Conservation (phyloP, 2,329 filamentous ascomycete species). For the Aspergillus clavatus region DNA sequence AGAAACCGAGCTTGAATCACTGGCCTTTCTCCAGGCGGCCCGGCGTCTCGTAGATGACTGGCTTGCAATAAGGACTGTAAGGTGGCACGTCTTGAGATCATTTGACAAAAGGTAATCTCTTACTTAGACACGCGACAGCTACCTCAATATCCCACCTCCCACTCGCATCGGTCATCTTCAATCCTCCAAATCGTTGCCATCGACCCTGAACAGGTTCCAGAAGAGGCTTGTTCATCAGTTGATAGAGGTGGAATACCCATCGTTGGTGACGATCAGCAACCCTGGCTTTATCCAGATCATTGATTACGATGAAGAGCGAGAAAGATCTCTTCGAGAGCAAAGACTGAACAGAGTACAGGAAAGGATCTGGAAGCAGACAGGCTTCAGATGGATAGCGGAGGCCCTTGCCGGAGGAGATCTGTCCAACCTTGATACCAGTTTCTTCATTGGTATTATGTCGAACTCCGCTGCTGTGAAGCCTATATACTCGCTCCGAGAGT, state of each 20-base stretch:
- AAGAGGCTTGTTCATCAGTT: conserved; percentile 63
- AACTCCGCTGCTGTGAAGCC: conserved; percentile 13
- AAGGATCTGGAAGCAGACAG: conserved; percentile 33
- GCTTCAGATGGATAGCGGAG: conserved; percentile 46
- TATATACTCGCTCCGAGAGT: conserved; percentile 19
- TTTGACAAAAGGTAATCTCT: conserved; percentile 3
- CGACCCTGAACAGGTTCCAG: conserved; percentile 53
- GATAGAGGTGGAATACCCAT: conserved; percentile 56
- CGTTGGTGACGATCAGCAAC: conserved; percentile 35
- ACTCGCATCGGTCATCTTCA: conserved; percentile 14
- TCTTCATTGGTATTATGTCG: conserved; percentile 23
- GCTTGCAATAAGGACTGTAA: conserved; percentile 32
- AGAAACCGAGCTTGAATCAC: conserved; percentile 48
- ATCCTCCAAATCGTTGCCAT: conserved; percentile 18
- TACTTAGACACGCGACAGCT: conserved; percentile 27
- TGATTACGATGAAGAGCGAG: conserved; percentile 32
- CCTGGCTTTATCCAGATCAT: conserved; percentile 40
- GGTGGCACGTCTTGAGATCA: too few species aligned
- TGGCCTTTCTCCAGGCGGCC: conserved; percentile 48
- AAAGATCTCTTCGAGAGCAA: conserved; percentile 26
- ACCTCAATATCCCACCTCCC: conserved; percentile 44
- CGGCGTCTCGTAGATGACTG: conserved; percentile 46
- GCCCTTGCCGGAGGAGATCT: conserved; percentile 42
- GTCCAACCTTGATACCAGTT: conserved; percentile 31
- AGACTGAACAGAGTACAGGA: conserved; percentile 25